Conservation (phyloP, 2,329 filamentous ascomycete species). For the Fusarium citri region DNA sequence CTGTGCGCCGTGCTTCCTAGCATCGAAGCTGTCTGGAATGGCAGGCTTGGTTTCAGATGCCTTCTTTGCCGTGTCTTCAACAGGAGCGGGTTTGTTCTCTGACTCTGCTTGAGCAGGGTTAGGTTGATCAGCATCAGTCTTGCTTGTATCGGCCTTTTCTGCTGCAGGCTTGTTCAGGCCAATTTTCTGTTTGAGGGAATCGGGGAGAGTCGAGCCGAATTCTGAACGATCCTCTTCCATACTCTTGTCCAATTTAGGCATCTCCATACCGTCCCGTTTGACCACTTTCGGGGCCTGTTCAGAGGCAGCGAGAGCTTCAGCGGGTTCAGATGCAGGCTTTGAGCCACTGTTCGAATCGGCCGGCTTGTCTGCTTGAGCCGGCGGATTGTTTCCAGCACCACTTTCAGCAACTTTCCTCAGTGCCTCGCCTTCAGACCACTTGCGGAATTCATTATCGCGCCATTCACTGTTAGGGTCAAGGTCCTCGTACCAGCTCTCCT, state of each 20-base stretch:
- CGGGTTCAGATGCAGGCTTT: slow-evolving; percentile 11
- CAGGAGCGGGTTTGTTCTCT: slow-evolving; percentile 20
- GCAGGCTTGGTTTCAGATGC: slow-evolving; percentile 3
- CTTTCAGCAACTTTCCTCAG: slow-evolving; percentile 48
- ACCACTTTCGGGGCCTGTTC: slow-evolving; percentile 15
- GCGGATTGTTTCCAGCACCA: not conserved
- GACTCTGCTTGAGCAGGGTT: slow-evolving; percentile 2
- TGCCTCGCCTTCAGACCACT: slow-evolving; percentile 59
- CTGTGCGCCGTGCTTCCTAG: slow-evolving; percentile 18
- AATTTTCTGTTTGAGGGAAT: slow-evolving; percentile 50
- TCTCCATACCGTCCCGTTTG: slow-evolving; percentile 42
- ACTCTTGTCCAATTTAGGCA: slow-evolving; percentile 40
- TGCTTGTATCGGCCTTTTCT: slow-evolving; percentile 4
- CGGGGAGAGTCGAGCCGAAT: slow-evolving; percentile 48
- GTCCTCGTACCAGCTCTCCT: slow-evolving; percentile 60
- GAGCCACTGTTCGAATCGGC: slow-evolving; percentile 14
- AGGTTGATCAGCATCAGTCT: slow-evolving; percentile 1
- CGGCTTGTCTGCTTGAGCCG: not conserved
- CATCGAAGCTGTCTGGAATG: slow-evolving; percentile 26
- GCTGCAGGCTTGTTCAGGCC: slow-evolving; percentile 27
- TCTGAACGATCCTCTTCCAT: slow-evolving; percentile 39
- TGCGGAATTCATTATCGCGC: slow-evolving; percentile 57
- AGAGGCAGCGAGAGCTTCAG: not conserved
- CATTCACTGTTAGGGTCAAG: slow-evolving; percentile 60
- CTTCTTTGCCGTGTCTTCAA: slow-evolving; percentile 13